Evolutionary conservation across 2,329 filamentous ascomycete genomes (phyloP).

Genomic region (Furcasterigmium furcatum): DNA sequence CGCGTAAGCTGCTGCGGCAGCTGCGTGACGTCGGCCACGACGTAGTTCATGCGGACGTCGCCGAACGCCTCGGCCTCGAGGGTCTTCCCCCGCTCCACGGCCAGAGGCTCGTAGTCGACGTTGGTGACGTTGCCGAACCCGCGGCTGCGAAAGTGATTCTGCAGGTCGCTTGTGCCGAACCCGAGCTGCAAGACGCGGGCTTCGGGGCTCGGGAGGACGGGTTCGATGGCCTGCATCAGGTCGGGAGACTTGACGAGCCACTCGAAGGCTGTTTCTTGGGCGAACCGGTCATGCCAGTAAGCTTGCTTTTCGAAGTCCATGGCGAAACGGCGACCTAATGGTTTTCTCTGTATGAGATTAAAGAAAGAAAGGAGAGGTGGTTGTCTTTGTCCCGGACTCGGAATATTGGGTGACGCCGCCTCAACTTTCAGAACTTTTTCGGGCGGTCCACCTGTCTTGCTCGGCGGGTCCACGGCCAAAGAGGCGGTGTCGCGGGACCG

Average conservation of each 20-base stretch:
- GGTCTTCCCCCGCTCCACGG: slow-evolving; percentile 35
- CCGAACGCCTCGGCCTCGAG: slow-evolving; percentile 38
- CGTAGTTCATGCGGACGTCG: slow-evolving; percentile 38
- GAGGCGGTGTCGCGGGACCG: no score
- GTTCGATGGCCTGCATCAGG: slow-evolving; percentile 36
- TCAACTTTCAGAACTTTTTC: not conserved
- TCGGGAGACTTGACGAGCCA: slow-evolving; percentile 40
- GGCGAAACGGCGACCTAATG: slow-evolving; percentile 2
- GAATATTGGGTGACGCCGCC: no score
- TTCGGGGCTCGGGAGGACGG: slow-evolving; percentile 22
- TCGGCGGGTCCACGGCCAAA: not conserved
- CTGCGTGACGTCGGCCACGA: slow-evolving; percentile 41
- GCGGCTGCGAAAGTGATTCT: slow-evolving; percentile 38
- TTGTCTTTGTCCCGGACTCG: not conserved
- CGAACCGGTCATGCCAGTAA: slow-evolving; percentile 47
- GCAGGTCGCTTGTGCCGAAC: slow-evolving; percentile 46
- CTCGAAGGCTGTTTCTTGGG: slow-evolving; percentile 40
- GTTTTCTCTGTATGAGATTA: no score
- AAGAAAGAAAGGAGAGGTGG: not conserved
- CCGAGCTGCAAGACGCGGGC: slow-evolving; percentile 42
- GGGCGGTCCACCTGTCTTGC: not conserved
- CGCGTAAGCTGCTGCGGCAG: slow-evolving; percentile 16
- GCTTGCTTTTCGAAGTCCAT: slow-evolving; percentile 43
- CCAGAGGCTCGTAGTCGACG: slow-evolving; percentile 47
- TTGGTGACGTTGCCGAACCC: slow-evolving; percentile 43